Conservation (phyloP, 768 basidiomycete genomes). For the Leucocoprinus leucothites region DNA sequence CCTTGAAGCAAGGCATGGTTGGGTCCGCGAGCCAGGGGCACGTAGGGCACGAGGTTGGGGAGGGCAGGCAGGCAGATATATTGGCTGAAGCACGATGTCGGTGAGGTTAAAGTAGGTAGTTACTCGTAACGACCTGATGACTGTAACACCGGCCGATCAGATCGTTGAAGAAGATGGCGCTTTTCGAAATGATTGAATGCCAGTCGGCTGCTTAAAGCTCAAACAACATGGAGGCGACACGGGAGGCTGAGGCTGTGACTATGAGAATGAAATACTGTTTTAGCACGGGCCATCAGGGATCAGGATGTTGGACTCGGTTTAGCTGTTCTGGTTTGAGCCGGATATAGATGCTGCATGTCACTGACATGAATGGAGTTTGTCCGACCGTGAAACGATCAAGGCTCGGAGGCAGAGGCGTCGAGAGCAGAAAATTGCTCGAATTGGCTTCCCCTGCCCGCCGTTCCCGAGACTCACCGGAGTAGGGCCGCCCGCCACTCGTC, state of each 20-base stretch:
- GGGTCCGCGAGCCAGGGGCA: conserved; percentile 11
- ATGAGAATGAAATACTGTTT: conserved; percentile 9
- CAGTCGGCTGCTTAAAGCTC: background rate
- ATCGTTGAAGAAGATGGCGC: conserved; percentile 11
- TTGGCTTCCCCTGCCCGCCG: background rate
- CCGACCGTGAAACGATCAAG: conserved; percentile 13
- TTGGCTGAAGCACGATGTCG: conserved; percentile 9
- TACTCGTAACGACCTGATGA: conserved; percentile 1
- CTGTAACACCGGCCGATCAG: conserved; percentile 10
- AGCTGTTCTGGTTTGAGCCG: conserved; percentile 3
- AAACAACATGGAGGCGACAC: conserved; percentile 9
- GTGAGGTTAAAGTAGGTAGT: conserved; percentile 13
- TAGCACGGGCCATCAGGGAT: conserved; percentile 3
- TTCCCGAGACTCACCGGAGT: background rate
- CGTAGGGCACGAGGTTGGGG: conserved; percentile 5
- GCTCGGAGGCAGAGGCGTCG: background rate
- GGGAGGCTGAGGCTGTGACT: conserved; percentile 11
- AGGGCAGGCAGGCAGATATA: conserved; percentile 9
- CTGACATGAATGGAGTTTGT: conserved; percentile 9
- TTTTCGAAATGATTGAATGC: conserved; percentile 6
- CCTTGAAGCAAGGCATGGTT: conserved; percentile 10
- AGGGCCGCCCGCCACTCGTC: background rate
- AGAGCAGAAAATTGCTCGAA: conserved; percentile 1
- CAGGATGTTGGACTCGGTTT: conserved; percentile 4
- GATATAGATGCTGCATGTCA: conserved; percentile 6